Evolutionary conservation across 306 rosid genomes (phyloP).

Genomic region (Pterocarpus macrocarpus): DNA sequence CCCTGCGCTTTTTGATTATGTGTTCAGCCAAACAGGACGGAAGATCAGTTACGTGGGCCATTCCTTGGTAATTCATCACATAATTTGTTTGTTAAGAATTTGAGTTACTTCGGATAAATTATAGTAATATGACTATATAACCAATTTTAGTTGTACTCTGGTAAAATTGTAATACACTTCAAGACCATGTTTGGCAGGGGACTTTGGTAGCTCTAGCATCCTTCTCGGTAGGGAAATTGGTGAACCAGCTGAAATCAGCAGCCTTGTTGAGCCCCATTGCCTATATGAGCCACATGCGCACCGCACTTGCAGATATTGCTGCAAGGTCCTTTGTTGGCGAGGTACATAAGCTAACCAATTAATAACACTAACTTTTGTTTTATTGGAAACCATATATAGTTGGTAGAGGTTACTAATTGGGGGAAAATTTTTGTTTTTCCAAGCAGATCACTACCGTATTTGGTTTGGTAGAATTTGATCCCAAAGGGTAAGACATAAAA

Average conservation of each 20-base stretch:
- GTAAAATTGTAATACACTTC: slow-evolving; percentile 1
- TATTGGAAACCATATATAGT: background rate
- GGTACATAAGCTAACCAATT: slow-evolving; percentile 45
- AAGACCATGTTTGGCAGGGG: slow-evolving; percentile 63
- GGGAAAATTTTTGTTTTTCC: background rate
- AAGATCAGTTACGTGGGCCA: slow-evolving; percentile 81
- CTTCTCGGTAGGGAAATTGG: slow-evolving; percentile 64
- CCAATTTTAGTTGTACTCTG: background rate
- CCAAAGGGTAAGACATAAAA: slow-evolving; percentile 57
- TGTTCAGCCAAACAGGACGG: slow-evolving; percentile 66
- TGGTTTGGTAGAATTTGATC: slow-evolving; percentile 74
- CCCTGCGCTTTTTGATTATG: slow-evolving; percentile 72
- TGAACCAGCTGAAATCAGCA: slow-evolving; percentile 66
- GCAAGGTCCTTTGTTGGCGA: slow-evolving; percentile 63
- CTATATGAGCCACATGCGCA: slow-evolving; percentile 71
- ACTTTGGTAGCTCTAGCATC: slow-evolving; percentile 71
- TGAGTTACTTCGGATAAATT: background rate
- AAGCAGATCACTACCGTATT: slow-evolving; percentile 45
- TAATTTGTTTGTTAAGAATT: background rate
- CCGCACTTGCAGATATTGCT: slow-evolving; percentile 56
- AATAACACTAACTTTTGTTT: background rate
- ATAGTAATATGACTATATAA: background rate
- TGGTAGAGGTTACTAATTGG: background rate
- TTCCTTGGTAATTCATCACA: slow-evolving; percentile 67
- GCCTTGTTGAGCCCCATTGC: slow-evolving; percentile 83